phyloP scores from a whole-genome alignment of 2,329 filamentous ascomycete genomes.

The Lachnellula occidentalis region DNA sequence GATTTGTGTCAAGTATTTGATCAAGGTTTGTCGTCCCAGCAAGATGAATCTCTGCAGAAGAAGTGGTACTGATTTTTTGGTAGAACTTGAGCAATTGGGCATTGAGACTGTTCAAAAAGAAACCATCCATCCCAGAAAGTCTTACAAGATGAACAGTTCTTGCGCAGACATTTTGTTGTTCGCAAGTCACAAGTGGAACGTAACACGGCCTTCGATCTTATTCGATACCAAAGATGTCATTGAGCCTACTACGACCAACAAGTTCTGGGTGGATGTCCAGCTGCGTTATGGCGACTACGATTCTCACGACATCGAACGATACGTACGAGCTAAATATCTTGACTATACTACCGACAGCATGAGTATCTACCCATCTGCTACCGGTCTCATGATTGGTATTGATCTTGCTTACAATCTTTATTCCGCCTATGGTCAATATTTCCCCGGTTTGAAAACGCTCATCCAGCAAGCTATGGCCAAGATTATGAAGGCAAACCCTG shows the following conservation, averaged over 20 bases:
- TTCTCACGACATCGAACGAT: slow-evolving; percentile 97
- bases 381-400: slow-evolving; percentile 94
- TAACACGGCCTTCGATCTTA: slow-evolving; percentile 84
- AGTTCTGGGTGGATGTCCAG: slow-evolving; percentile 98
- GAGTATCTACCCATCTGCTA: slow-evolving; percentile 96
- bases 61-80: slow-evolving; percentile 31
- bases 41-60: too few relatives aligned
- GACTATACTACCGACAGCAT: slow-evolving; percentile 99
- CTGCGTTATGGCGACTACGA: slow-evolving; percentile 97
- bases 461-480: slow-evolving; percentile 99
- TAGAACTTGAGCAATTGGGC: slow-evolving; percentile 89
- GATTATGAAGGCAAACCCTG: slow-evolving; percentile 99
- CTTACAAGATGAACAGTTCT: slow-evolving; percentile 99
- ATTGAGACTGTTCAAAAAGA: slow-evolving; percentile 99
- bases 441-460: slow-evolving; percentile 92
- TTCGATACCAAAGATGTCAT: slow-evolving; percentile 97
- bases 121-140: slow-evolving; percentile 97
- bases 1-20: slow-evolving; percentile 98
- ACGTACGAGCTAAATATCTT: slow-evolving; percentile 94
- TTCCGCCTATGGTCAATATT: slow-evolving; percentile 97
- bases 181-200: slow-evolving; percentile 98
- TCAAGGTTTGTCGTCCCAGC: slow-evolving; percentile 42
- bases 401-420: slow-evolving; percentile 98
- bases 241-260: slow-evolving; percentile 91
- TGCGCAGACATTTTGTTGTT: slow-evolving; percentile 97